Percentiles rank a stretch among this genome's conserved stretches.
These are phyloP conservation scores for Cicer judaicum DNA, from an alignment of 306 rosid species.

Conservation along the genomic window DNA sequence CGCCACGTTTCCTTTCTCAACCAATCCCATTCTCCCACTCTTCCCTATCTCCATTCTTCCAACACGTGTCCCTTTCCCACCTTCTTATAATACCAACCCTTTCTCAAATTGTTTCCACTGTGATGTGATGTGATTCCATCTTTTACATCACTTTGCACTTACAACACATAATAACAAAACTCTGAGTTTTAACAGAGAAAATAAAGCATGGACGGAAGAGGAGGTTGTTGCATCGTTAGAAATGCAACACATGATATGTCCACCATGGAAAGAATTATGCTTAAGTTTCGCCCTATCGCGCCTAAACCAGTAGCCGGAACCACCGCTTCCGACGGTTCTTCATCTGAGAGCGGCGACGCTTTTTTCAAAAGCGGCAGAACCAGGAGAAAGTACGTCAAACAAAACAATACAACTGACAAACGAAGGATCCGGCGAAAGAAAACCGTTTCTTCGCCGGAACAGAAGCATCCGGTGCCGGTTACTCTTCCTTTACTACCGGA, in stretches of 20 bases:
- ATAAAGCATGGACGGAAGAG: slow-evolving; percentile 61
- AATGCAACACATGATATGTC: slow-evolving; percentile 55
- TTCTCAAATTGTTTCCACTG: neutral
- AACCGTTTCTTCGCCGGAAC: slow-evolving; percentile 31
- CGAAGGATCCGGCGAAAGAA: slow-evolving; percentile 51
- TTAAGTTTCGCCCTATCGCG: slow-evolving; percentile 79
- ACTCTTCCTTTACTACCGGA: slow-evolving; percentile 81
- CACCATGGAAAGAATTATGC: slow-evolving; percentile 70
- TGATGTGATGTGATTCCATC: neutral
- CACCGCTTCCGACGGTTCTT: slow-evolving; percentile 45
- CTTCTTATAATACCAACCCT: slow-evolving; percentile 40
- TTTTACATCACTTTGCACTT: neutral
- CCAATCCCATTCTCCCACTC: slow-evolving; percentile 53
- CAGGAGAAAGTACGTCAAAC: slow-evolving; percentile 57
- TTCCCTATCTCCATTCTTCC: slow-evolving; percentile 26
- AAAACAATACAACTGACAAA: slow-evolving; percentile 35
- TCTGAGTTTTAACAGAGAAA: neutral
- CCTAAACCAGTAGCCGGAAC: slow-evolving; percentile 70
- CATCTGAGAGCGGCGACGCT: slow-evolving; percentile 49
- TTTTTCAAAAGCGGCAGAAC: slow-evolving; percentile 20
- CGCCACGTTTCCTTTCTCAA: slow-evolving; percentile 54
- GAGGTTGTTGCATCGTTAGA: slow-evolving; percentile 78
- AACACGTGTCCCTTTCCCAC: slow-evolving; percentile 49
- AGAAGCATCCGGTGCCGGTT: slow-evolving; percentile 41
- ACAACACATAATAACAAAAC: neutral